Evolutionary conservation across 1,139 yeast species (phyloP).

Genomic region (Saccharomyces hybrid): DNA sequence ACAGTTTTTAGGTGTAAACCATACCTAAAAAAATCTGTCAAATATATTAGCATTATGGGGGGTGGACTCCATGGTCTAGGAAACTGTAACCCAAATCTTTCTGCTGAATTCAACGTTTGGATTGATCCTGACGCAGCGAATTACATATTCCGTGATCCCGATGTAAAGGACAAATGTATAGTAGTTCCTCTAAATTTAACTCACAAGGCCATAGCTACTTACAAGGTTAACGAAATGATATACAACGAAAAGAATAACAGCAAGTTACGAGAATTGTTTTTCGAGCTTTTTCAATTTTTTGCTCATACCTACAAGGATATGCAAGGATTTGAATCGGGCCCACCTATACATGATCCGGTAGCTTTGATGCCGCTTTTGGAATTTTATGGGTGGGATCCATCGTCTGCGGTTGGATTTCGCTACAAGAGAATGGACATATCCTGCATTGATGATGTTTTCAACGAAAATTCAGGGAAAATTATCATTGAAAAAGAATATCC

Average conservation of each 20-base stretch:
- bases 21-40: conserved; percentile 39
- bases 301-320: conserved; percentile 39
- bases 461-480: conserved; percentile 21
- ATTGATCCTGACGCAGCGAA: conserved; percentile 73
- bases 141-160: conserved; percentile 41
- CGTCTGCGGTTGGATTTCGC: conserved; percentile 29
- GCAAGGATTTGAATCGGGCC: conserved; percentile 49
- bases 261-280: conserved; percentile 44
- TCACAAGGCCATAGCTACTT: conserved; percentile 56
- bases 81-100: conserved; percentile 41
- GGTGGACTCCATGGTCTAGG: conserved; percentile 48
- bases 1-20: conserved; percentile 46
- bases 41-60: conserved; percentile 63
- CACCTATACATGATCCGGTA: conserved; percentile 78
- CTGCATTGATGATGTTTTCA: conserved; percentile 31
- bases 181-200: conserved; percentile 66
- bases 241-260: conserved; percentile 29
- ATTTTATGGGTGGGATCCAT: conserved; percentile 25
- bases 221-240: conserved; percentile 35
- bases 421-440: conserved; percentile 34
- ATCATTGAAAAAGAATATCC: conserved; percentile 22
- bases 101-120: conserved; percentile 73
- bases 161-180: conserved; percentile 42
- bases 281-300: conserved; percentile 51
- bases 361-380: conserved; percentile 57